Percentiles rank a stretch among this genome's conserved stretches.
Conservation (phyloP, 352 stramenopile species). For the Phytophthora pinifolia region DNA sequence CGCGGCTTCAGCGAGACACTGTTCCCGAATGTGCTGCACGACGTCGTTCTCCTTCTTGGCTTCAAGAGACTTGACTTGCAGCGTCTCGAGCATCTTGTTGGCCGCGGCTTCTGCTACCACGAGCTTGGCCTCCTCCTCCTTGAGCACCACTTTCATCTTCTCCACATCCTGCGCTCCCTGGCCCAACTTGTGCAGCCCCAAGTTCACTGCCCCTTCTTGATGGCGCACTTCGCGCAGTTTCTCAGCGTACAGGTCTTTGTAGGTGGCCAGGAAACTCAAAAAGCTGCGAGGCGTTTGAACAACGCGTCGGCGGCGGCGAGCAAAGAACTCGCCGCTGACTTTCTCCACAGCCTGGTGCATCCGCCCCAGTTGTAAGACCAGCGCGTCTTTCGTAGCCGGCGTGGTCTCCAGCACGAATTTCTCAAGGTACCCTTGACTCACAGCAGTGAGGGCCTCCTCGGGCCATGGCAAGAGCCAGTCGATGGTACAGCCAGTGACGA, state of each 20-base stretch:
- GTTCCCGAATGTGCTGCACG: slow-evolving; percentile 86
- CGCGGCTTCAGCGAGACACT: slow-evolving; percentile 77
- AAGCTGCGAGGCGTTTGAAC: slow-evolving; percentile 91
- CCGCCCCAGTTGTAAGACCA: slow-evolving; percentile 71
- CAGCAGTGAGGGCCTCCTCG: slow-evolving; percentile 80
- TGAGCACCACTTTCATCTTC: slow-evolving; percentile 88
- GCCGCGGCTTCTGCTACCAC: slow-evolving; percentile 76
- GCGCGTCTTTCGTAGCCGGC: slow-evolving; percentile 47
- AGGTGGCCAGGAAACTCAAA: slow-evolving; percentile 83
- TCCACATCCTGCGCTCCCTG: slow-evolving; percentile 89
- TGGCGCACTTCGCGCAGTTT: slow-evolving; percentile 79
- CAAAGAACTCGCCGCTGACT: slow-evolving; percentile 68
- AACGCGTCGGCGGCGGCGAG: slow-evolving; percentile 77
- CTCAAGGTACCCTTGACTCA: slow-evolving; percentile 78
- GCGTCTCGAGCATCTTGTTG: slow-evolving; percentile 81
- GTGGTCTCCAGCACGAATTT: slow-evolving; percentile 67
- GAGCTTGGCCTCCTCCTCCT: slow-evolving; percentile 89
- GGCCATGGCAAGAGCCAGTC: slow-evolving; percentile 93
- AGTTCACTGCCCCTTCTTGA: slow-evolving; percentile 81
- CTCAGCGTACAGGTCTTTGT: slow-evolving; percentile 71
- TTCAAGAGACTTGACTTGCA: slow-evolving; percentile 78
- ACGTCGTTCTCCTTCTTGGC: slow-evolving; percentile 91
- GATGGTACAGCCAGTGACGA: slow-evolving; percentile 87
- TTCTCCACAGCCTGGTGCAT: slow-evolving; percentile 80
- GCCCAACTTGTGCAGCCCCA: slow-evolving; percentile 88